Base-by-base conservation (phyloP, 805 yeast species). In the Saccharomycopsis sp. region DNA sequence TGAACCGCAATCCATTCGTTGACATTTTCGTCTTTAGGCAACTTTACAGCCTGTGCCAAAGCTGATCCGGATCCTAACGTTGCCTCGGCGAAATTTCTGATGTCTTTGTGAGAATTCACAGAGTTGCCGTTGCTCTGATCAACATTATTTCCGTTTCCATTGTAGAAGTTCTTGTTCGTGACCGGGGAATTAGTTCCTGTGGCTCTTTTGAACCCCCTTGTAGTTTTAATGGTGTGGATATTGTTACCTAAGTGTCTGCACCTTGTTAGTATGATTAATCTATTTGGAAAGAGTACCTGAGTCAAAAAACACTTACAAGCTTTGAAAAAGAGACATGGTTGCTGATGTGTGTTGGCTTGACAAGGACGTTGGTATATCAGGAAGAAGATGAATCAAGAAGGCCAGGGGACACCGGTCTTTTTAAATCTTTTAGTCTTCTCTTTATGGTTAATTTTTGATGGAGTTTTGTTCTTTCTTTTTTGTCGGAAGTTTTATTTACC, bases 1-100 rank as follows among this genome's bases (percentile, higher is more conserved):
- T 93, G 97, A 12, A 92, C 96, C 0, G 99, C 98, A 58, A 93
- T 73, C 99, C 99, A 93, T 70, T 93, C 99, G 66, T 87, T 86
- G 57, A 84, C 69, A 66, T 89, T 94, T 72, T 93, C 99, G 61
- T 94, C 98, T 65, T 82, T 87, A 17, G 99, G 99, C 29, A 94
- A 76, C 68, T 87, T 87, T 22, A 93, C 98, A 0, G 98, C 98
- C 71, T 90, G 96, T 24, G 88, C 87, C 63, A 94, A 77, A 1
- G 92, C 92, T 35, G 93, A 85, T 41, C 93, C 96, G 0, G 97
- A 87, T 0, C 99, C 99, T 55, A 94, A 76, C 0, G 99, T 93
- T 51, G 96, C 91, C 69, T 93, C 98, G 0, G 97, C 99, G 67
- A 91, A 90, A 67, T 78, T 84, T 61, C 96, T 81, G 58, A 94